phyloP scores from a whole-genome alignment of 495 filamentous ascomycete genomes.

The Xylaria grammica region DNA sequence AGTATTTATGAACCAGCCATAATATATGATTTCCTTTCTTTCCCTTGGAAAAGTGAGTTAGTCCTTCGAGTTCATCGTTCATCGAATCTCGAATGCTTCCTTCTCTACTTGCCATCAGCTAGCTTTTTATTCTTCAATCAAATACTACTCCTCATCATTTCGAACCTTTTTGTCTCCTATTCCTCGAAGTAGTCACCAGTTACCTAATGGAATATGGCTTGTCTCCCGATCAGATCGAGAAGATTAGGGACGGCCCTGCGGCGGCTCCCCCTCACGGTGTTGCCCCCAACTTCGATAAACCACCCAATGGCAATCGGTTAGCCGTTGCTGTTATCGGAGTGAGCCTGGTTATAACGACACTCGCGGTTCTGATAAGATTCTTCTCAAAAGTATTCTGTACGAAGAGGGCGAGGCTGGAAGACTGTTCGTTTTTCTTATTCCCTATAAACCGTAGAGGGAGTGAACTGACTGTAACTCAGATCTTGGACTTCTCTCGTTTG shows the following conservation, averaged over 20 bases:
- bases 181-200: no score
- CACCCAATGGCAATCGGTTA: not conserved
- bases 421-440: not conserved
- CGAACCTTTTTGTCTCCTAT: not conserved
- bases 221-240: not conserved
- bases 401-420: not conserved
- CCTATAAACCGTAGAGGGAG: not conserved
- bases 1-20: no score
- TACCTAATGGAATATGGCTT: not conserved
- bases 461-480: not conserved
- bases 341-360: not conserved
- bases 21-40: no score
- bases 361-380: not conserved
- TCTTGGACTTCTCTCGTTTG: slow-evolving; percentile 7
- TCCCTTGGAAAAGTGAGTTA: no score
- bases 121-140: no score
- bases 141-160: not conserved
- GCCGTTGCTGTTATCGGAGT: not conserved
- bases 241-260: not conserved
- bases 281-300: not conserved
- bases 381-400: slow-evolving; percentile 4
- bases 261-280: not conserved
- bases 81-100: no score
- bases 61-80: no score
- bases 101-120: no score